These are phyloP conservation scores for Amesomyces nigricolor DNA, from an alignment of 2,329 filamentous ascomycete genomes.

Conservation along the genomic window DNA sequence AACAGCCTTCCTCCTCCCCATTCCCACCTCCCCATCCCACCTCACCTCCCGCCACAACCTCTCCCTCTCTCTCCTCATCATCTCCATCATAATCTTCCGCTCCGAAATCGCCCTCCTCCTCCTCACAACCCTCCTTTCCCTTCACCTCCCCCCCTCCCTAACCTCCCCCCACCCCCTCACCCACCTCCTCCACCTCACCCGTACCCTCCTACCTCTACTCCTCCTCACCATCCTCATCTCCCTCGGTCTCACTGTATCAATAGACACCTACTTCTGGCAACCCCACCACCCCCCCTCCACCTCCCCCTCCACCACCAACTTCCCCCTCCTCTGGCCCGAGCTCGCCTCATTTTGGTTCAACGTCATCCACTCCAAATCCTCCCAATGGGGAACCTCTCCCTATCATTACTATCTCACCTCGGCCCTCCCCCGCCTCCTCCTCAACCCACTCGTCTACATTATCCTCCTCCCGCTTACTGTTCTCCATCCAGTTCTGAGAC, in stretches of 20 bases:
- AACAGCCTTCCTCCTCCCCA: conserved; percentile 42
- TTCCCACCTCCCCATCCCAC: conserved; percentile 29
- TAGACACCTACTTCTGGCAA: conserved; percentile 96
- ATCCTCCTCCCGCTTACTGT: conserved; percentile 52
- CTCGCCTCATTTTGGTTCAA: conserved; percentile 88
- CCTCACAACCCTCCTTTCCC: conserved; percentile 47
- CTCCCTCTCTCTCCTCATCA: conserved; percentile 68
- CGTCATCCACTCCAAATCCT: conserved; percentile 73
- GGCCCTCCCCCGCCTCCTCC: conserved; percentile 72
- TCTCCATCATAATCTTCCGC: conserved; percentile 79
- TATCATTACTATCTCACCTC: conserved; percentile 83
- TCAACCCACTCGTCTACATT: conserved; percentile 66
- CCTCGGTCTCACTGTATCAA: conserved; percentile 50
- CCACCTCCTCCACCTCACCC: conserved; percentile 61
- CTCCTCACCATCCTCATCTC: conserved; percentile 48
- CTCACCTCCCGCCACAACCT: conserved; percentile 49
- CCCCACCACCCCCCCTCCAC: conserved; percentile 36
- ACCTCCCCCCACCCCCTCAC: no score
- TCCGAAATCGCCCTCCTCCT: conserved; percentile 83
- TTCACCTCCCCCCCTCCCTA: no score
- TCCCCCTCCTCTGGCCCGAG: conserved; percentile 70
- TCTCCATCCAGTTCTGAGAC: conserved; percentile 40
- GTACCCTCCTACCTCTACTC: conserved; percentile 61
- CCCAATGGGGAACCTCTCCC: conserved; percentile 80
- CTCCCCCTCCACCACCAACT: no score